phyloP scores from a whole-genome alignment of 1,284 basidiomycete genomes.

The Chalciporus piperatoides region DNA sequence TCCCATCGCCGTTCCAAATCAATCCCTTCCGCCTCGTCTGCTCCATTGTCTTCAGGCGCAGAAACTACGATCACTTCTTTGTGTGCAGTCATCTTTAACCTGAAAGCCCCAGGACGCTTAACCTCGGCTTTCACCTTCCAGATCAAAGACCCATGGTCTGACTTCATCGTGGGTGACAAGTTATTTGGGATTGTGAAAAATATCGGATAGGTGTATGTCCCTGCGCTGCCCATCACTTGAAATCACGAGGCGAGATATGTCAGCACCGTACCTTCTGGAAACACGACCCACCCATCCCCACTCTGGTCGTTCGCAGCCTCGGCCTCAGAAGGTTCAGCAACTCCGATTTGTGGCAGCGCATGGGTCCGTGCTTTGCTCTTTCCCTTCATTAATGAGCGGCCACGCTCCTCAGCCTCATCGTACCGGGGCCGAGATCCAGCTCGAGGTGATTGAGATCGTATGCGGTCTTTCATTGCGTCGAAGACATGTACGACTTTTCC shows the following conservation, averaged over 20 bases:
- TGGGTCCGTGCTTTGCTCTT: conserved; percentile 10
- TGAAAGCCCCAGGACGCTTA: conserved; percentile 81
- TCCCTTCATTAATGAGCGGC: conserved; percentile 25
- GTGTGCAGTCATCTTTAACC: conserved; percentile 64
- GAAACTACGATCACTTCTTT: conserved; percentile 79
- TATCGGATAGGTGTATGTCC: conserved; percentile 94
- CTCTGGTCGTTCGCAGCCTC: conserved; percentile 39
- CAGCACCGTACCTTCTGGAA: conserved; percentile 68
- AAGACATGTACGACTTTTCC: conserved; percentile 36
- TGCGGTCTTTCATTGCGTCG: conserved; percentile 39
- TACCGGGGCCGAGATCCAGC: conserved; percentile 10
- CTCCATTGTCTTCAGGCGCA: conserved; percentile 55
- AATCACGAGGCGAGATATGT: conserved; percentile 7
- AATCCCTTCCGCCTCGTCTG: conserved; percentile 69
- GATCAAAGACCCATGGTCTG: conserved; percentile 74
- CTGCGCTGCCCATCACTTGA: conserved; percentile 37
- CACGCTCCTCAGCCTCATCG: conserved; percentile 22
- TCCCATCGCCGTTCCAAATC: conserved; percentile 94
- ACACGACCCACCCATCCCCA: conserved; percentile 82
- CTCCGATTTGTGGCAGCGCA: conserved; percentile 2
- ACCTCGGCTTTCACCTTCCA: conserved; percentile 86
- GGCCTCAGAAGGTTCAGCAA: conserved; percentile 28
- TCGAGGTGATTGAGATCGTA: conserved; percentile 41
- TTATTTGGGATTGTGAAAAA: conserved; percentile 82
- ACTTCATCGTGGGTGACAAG: conserved; percentile 77